phyloP scores from a whole-genome alignment of 108 stramenopile species.

The Asterionellopsis glacialis region DNA sequence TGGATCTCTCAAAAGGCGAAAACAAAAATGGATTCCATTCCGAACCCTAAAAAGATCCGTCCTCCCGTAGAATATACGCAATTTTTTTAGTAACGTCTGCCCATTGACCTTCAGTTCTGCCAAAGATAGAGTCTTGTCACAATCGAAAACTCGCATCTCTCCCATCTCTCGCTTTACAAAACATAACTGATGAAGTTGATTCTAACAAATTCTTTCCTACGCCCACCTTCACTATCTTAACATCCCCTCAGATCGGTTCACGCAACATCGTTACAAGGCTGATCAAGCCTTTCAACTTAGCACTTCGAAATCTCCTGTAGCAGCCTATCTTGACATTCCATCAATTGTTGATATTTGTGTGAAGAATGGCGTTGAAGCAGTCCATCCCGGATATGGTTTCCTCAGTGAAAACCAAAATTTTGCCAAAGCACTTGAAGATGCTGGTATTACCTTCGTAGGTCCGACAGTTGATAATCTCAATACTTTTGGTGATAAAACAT shows the following conservation, averaged over 20 bases:
- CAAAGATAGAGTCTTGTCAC: too few relatives aligned
- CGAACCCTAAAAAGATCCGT: too few relatives aligned
- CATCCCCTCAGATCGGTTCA: constrained; percentile 73
- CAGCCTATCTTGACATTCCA: constrained; percentile 87
- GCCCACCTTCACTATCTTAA: not conserved
- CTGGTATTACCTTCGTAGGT: constrained; percentile 90
- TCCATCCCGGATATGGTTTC: constrained; percentile 94
- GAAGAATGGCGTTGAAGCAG: constrained; percentile 77
- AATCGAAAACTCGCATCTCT: too few relatives aligned
- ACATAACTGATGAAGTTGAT: not conserved
- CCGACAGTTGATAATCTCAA: constrained; percentile 85
- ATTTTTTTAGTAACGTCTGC: too few relatives aligned
- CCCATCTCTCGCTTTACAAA: not conserved
- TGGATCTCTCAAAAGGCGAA: too few relatives aligned
- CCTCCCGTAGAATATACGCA: too few relatives aligned
- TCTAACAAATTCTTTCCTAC: not conserved
- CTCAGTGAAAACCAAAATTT: constrained; percentile 82
- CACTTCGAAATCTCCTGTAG: constrained; percentile 68
- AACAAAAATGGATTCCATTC: too few relatives aligned
- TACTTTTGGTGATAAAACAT: constrained; percentile 89
- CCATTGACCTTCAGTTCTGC: too few relatives aligned
- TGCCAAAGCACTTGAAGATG: constrained; percentile 57
- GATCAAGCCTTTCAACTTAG: constrained; percentile 80
- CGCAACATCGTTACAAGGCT: constrained; percentile 95
- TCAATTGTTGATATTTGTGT: constrained; percentile 80